Evolutionary conservation across 2,329 filamentous ascomycete species (phyloP).

Genomic region (Aureobasidium uvarum): DNA sequence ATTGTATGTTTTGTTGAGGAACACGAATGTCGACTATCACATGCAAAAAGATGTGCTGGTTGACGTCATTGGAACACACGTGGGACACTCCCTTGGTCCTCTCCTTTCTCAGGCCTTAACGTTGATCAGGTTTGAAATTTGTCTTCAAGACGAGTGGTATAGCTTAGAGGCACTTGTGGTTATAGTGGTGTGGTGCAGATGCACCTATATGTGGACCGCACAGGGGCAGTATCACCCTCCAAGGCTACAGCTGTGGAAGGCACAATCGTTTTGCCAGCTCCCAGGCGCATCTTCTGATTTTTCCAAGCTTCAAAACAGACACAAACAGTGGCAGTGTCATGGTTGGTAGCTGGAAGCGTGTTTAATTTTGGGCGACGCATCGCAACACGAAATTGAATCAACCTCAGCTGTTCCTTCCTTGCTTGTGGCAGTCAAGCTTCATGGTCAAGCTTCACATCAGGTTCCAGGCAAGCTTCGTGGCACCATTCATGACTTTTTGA

Average conservation of each 20-base stretch:
- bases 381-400: not conserved
- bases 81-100: not conserved
- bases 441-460: not conserved
- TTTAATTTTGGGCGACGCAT: not conserved
- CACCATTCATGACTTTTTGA: not conserved
- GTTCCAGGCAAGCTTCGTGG: not conserved
- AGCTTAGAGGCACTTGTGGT: not conserved
- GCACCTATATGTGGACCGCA: not conserved
- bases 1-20: conserved; percentile 4
- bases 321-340: not conserved
- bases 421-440: not conserved
- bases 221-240: no score
- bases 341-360: not conserved
- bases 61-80: conserved; percentile 1
- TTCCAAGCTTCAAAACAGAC: not conserved
- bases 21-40: not conserved
- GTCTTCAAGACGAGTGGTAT: not conserved
- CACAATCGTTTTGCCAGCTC: not conserved
- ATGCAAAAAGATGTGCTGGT: not conserved
- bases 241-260: not conserved
- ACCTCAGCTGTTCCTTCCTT: not conserved
- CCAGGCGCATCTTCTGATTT: not conserved
- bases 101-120: no score
- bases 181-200: not conserved
- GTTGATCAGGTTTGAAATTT: not conserved